Conservation (phyloP, 1,284 basidiomycete species). For the Coriolopsis trogii region DNA sequence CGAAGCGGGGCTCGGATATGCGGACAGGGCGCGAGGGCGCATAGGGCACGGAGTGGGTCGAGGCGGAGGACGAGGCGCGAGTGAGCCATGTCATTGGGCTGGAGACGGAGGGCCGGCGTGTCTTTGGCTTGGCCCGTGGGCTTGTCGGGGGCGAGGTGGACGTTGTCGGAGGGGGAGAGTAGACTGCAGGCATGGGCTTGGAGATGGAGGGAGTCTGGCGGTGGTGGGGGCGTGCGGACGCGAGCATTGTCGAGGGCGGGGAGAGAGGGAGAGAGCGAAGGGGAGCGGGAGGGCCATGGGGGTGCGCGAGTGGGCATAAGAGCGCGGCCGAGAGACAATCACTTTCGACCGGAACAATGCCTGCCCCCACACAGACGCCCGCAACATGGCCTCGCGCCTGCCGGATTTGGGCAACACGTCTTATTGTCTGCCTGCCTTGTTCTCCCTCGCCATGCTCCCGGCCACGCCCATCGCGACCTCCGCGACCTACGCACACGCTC, state of each 20-base stretch:
- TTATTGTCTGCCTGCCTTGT: conserved; percentile 14
- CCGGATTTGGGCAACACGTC: conserved; percentile 25
- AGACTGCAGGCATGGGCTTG: conserved; percentile 23
- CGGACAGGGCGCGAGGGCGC: conserved; percentile 49
- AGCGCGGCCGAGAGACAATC: conserved; percentile 24
- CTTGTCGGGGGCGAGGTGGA: conserved; percentile 28
- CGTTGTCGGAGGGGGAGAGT: conserved; percentile 9
- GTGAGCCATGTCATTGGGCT: conserved; percentile 39
- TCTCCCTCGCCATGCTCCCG: conserved; percentile 18
- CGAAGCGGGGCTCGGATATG: conserved; percentile 64
- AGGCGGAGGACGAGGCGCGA: conserved; percentile 34
- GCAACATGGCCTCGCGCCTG: conserved; percentile 15
- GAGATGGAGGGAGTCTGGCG: conserved; percentile 20
- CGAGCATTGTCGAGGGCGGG: conserved; percentile 16
- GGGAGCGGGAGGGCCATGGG: conserved; percentile 11
- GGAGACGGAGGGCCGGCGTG: conserved; percentile 36
- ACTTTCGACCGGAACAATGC: conserved; percentile 24
- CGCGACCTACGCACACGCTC: conserved; percentile 47
- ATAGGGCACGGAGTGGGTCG: conserved; percentile 26
- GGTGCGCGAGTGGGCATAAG: conserved; percentile 18
- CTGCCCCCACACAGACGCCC: conserved; percentile 8
- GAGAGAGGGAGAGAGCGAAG: not conserved
- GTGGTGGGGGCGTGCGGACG: conserved; percentile 18
- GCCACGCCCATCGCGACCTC: conserved; percentile 34
- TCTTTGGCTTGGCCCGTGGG: conserved; percentile 22